Conservation (phyloP, 345 rosid genomes). For the Populus nigra region DNA sequence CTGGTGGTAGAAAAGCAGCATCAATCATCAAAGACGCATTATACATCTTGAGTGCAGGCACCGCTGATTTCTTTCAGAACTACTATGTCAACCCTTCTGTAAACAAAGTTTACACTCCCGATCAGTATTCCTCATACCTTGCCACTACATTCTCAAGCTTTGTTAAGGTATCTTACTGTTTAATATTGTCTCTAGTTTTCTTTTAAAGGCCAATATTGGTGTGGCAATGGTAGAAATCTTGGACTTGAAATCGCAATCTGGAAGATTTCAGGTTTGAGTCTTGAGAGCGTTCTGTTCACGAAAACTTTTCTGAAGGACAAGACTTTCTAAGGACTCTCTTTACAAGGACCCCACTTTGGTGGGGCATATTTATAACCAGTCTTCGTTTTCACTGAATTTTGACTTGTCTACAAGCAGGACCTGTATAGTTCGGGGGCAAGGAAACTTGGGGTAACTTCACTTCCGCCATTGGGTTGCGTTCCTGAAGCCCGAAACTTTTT, state of each 20-base stretch:
- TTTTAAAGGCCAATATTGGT: too few relatives aligned
- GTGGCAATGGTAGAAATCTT: too few relatives aligned
- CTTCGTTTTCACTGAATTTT: background rate
- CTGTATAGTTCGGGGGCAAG: constrained; percentile 67
- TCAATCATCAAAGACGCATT: constrained; percentile 59
- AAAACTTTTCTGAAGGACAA: background rate
- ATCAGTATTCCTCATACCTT: constrained; percentile 62
- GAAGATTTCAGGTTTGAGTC: too few relatives aligned
- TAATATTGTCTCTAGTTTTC: too few relatives aligned
- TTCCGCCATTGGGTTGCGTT: constrained; percentile 84
- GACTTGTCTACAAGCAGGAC: constrained; percentile 33
- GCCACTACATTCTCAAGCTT: constrained; percentile 47
- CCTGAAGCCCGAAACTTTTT: constrained; percentile 78
- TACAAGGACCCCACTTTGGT: too few relatives aligned
- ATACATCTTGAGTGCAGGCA: constrained; percentile 72
- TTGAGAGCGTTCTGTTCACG: background rate
- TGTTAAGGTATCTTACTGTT: constrained; percentile 43
- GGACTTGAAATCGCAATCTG: too few relatives aligned
- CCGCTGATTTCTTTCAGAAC: constrained; percentile 78
- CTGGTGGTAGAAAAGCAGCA: constrained; percentile 54
- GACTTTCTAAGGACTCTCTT: too few relatives aligned
- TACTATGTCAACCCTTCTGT: constrained; percentile 72
- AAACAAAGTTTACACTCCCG: constrained; percentile 51
- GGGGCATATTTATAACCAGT: background rate
- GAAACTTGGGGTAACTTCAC: constrained; percentile 84